Percentiles rank a stretch among this genome's conserved stretches.
Evolutionary conservation across 306 rosid species (phyloP).

Genomic region (Cicer bijugum): DNA sequence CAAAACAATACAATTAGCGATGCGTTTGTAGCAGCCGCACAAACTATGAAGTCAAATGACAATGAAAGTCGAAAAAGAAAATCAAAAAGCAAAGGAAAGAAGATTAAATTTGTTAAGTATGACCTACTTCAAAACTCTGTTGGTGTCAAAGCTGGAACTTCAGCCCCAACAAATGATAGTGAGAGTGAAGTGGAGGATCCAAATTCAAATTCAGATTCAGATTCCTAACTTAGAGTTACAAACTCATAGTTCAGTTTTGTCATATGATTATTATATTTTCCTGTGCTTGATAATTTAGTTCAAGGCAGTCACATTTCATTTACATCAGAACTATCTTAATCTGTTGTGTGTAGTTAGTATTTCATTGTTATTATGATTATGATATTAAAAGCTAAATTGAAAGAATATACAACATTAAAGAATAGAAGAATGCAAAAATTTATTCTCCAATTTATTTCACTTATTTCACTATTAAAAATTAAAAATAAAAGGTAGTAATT

Average conservation of each 20-base stretch:
- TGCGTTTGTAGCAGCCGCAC: slow-evolving; percentile 63
- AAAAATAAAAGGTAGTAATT: no score
- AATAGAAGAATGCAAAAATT: no score
- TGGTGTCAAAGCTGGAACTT: slow-evolving; percentile 40
- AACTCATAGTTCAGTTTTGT: slow-evolving; percentile 44
- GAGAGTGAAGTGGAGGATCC: slow-evolving; percentile 75
- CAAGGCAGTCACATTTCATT: slow-evolving; percentile 8
- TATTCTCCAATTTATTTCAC: no score
- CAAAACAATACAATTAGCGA: slow-evolving; percentile 52
- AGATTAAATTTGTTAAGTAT: slow-evolving; percentile 61
- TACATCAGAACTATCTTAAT: slow-evolving; percentile 6
- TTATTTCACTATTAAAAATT: no score
- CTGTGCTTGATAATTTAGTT: slow-evolving; percentile 2
- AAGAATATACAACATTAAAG: no score
- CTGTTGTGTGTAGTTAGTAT: slow-evolving; percentile 2
- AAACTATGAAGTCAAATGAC: slow-evolving; percentile 51
- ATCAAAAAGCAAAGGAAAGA: slow-evolving; percentile 48
- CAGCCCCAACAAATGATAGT: slow-evolving; percentile 47
- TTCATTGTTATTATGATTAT: neutral
- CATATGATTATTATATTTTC: slow-evolving; percentile 11
- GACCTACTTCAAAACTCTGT: slow-evolving; percentile 45
- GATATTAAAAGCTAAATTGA: no score
- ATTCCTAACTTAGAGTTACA: slow-evolving; percentile 46
- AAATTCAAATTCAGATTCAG: slow-evolving; percentile 53
- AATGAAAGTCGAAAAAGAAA: slow-evolving; percentile 57